phyloP scores from a whole-genome alignment of 2,329 filamentous ascomycete genomes.

The Fusarium coicis region DNA sequence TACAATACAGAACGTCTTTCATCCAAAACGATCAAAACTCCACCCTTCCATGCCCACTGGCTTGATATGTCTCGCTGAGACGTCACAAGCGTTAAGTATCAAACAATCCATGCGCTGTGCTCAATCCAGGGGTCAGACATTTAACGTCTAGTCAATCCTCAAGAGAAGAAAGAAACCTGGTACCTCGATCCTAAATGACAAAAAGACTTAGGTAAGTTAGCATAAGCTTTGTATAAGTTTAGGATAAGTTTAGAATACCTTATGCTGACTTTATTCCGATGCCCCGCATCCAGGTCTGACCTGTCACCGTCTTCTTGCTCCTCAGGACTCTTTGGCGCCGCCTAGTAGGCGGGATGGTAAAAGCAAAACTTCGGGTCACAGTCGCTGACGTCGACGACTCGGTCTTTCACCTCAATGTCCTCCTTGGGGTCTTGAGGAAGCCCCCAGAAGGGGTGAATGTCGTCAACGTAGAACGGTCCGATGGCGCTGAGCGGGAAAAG shows the following conservation, averaged over 20 bases:
- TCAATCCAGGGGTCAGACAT: background rate
- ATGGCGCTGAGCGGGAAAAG: background rate
- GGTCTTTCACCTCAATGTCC: background rate
- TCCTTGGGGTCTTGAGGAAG: rapidly evolving
- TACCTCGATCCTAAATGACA: background rate
- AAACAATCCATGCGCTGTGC: no score
- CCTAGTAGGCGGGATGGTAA: background rate
- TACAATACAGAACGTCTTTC: background rate
- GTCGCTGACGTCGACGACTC: background rate
- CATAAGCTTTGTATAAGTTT: background rate
- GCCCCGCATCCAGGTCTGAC: background rate
- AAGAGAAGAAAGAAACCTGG: background rate
- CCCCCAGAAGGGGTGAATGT: background rate
- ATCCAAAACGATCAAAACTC: background rate
- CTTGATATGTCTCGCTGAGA: no score
- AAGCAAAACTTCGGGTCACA: background rate
- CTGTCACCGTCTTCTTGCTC: background rate
- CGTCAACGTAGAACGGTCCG: background rate
- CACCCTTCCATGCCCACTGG: background rate
- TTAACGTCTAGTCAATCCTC: background rate
- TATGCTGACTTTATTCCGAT: background rate
- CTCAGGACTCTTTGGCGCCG: background rate
- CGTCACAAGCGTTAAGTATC: no score
- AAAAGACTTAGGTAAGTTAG: background rate
- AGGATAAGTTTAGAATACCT: background rate